Evolutionary conservation across 108 stramenopile genomes (phyloP), one percentile per base, ranked within the genome.

Genomic region (Skeletonema costatum): DNA sequence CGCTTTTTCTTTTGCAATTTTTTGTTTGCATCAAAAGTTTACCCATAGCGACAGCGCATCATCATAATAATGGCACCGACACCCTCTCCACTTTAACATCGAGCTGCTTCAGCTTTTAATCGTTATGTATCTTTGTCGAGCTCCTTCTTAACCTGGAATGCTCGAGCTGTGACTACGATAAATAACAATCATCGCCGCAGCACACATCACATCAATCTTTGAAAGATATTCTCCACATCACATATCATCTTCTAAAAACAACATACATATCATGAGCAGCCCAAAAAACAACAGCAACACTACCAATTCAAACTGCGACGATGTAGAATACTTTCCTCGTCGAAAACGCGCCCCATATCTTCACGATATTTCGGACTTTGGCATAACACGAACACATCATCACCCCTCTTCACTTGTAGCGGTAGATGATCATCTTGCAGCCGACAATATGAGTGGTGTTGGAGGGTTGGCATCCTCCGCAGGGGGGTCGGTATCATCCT

Each of bases 281-380:
- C 16, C 2, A 8, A 46, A 46, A 3, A 46, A 46, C 25, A 56
- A 56, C 53, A 29, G 1, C 21, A 11, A 2, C 53, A 25, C 19
- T n/a, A 17, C 19, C 19, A 56, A 41, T 41, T 41, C 19, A 16
- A 56, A 56, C 53, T 56, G 53, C 42, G 44, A 59, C 8, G 74
- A 81, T 53, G 30, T 64, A 0, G 84, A 85, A 62, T 82, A 81
- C 60, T 85, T 78, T 50, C 81, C 81, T 19, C 77, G 81, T 32
- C 62, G 71, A 35, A 66, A 73, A 63, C 70, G 81, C 17, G 76
- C 84, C 16, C 84, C 84, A 8, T 85, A 85, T 68, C 75, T 85
- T 38, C 73, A 78, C 32, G 76, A 85, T 59, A 56, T 44, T 17
- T 70, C 70, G 38, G 70, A 73, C 36, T 73, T 70, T 63, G 71